phyloP scores from a whole-genome alignment of 257 asterid genomes.

The Eucommia ulmoides region DNA sequence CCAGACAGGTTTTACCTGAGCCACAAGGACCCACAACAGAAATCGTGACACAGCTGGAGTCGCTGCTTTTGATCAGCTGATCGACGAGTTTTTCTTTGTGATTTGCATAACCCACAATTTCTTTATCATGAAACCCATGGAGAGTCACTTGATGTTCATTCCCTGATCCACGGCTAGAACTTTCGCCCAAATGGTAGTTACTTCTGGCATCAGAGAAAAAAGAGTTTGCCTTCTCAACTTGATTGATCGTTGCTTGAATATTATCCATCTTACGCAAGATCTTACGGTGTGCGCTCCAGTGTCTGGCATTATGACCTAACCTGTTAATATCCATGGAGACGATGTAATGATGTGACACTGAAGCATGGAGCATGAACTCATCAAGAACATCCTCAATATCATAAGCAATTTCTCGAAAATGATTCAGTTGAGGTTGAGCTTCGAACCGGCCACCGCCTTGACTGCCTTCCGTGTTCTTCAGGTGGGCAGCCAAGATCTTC shows the following conservation, averaged over 20 bases:
- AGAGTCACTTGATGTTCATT: conserved; percentile 8
- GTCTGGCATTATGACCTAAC: conserved; percentile 1
- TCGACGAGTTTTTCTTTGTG: not conserved
- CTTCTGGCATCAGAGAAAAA: not conserved
- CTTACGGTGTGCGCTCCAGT: conserved; percentile 5
- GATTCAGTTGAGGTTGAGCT: not conserved
- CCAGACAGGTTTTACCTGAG: conserved; percentile 22
- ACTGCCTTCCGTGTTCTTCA: conserved; percentile 7
- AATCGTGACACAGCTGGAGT: conserved; percentile 7
- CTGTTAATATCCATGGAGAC: not conserved
- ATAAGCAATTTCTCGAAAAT: conserved; percentile 8
- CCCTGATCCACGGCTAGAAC: not conserved
- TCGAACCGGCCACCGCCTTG: not conserved
- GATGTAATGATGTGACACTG: conserved; percentile 7
- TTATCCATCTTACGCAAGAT: conserved; percentile 5
- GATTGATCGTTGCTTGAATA: conserved; percentile 2
- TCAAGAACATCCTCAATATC: conserved; percentile 24
- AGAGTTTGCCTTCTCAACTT: not conserved
- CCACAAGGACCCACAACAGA: conserved; percentile 22
- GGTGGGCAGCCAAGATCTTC: not conserved
- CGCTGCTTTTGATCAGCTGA: conserved; percentile 9
- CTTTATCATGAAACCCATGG: conserved; percentile 15
- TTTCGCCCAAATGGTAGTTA: not conserved
- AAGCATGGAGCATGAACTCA: conserved; percentile 12
- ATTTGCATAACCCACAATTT: conserved; percentile 21